Evolutionary conservation across 305 asterid genomes (phyloP).

Genomic region (Fraxinus latifolia): DNA sequence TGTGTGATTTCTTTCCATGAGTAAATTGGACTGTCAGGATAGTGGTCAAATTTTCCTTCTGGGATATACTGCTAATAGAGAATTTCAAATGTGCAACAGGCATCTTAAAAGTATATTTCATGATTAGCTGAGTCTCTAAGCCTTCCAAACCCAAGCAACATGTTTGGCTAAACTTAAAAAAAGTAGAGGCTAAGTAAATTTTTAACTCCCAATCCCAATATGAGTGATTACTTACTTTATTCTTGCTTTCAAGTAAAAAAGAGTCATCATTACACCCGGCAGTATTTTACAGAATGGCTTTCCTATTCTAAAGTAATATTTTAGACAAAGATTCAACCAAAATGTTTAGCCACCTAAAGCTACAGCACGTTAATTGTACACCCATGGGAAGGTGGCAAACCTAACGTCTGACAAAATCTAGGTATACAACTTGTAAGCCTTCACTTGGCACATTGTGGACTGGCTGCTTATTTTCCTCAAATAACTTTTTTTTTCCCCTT

Average conservation of each 20-base stretch:
- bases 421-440: not conserved
- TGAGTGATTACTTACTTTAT: not conserved
- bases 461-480: slow-evolving; percentile 6
- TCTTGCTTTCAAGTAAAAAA: not conserved
- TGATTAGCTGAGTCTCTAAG: not conserved
- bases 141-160: not conserved
- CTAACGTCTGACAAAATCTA: not conserved
- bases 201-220: not conserved
- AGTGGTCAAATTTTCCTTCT: not conserved
- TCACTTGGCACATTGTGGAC: not conserved
- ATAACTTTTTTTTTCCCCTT: not conserved
- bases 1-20: not conserved
- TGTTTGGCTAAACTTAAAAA: not conserved
- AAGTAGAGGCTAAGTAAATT: not conserved
- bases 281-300: not conserved
- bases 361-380: not conserved
- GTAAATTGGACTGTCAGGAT: not conserved
- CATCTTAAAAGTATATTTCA: not conserved
- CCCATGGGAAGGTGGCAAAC: not conserved
- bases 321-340: not conserved
- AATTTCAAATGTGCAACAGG: not conserved
- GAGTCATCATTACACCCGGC: not conserved
- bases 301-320: not conserved
- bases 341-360: not conserved
- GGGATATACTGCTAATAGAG: not conserved